Base-by-base conservation (phyloP, 257 asterid genomes). In the Agastache rugosa region DNA sequence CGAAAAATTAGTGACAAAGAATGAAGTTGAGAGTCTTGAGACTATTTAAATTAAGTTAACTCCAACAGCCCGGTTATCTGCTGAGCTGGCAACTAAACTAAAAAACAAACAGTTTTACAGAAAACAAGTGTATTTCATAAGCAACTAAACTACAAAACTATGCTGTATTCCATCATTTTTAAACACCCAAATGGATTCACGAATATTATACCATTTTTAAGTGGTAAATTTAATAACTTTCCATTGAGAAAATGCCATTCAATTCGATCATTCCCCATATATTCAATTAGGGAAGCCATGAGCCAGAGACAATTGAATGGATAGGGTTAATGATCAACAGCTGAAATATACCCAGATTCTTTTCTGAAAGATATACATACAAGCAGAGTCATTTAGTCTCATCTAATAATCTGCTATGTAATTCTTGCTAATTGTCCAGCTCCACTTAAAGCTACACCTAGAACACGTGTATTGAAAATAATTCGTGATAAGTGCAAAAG, bases 221-320 rank as follows among this genome's bases (percentile, higher is more conserved):
- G 47, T 22, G 67, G 72, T 25, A 47, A 19, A 39, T 51, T 62
- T 8, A 17, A 22, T 45, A 20, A 45, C 23, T 3, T 69, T 79
- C 48, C 10, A 31, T 54, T 31, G 67, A 53, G 53, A 62, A 73
- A 60, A 27, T 56, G 22, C 22, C 63, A 56, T 63, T 37, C 22
- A 34, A 20, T 17, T 74, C 2, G 41, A 55, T 25, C 68, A 39
- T 31, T 61, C 60, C 76, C 75, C 34, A 25, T 29, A 55, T 44
- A 34, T 29, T 8, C 6, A 37, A 17, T 53, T 62, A 23, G 35
- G 66, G 34, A 63, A 12, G 17, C 67, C 48, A 56, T 23, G 16
- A 56, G n/a, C 41, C 58, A 58, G 44, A 44, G 65, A 69, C 7
- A 63, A 22, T 23, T 74, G 73, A 41, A 27, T 50, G 34, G 62